phyloP scores from a whole-genome alignment of 1,139 yeast species.

The Blastobotrys buckinghamii region DNA sequence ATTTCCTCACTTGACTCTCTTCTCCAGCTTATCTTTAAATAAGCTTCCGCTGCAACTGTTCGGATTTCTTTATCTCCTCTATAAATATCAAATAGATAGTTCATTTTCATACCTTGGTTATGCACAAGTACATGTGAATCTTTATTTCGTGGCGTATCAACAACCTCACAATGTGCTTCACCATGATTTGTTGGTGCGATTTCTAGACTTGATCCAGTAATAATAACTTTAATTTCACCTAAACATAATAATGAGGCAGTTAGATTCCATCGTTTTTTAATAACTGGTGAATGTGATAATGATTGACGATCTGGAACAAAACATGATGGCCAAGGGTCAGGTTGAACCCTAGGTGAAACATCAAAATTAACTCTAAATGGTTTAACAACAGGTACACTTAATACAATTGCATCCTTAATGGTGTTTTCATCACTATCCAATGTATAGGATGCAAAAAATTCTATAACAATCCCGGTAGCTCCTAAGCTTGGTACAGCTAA shows the following conservation, averaged over 20 bases:
- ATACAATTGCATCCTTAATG: conserved; percentile 24
- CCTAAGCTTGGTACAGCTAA: conserved; percentile 22
- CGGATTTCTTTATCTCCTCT: conserved; percentile 26
- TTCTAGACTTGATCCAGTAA: conserved; percentile 21
- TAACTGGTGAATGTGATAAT: conserved; percentile 21
- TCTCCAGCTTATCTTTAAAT: conserved; percentile 28
- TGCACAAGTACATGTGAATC: conserved; percentile 18
- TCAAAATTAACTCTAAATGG: conserved; percentile 34
- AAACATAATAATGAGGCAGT: conserved; percentile 24
- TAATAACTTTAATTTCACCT: conserved; percentile 22
- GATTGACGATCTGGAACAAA: conserved; percentile 26
- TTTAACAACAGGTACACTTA: conserved; percentile 26
- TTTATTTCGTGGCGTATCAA: conserved; percentile 12
- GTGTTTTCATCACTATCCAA: conserved; percentile 20
- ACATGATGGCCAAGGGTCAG: conserved; percentile 32
- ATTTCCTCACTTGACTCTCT: conserved; percentile 20
- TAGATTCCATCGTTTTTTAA: conserved; percentile 30
- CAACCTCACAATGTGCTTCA: conserved; percentile 20
- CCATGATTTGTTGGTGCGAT: conserved; percentile 15
- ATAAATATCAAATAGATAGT: conserved; percentile 25
- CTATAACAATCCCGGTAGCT: conserved; percentile 22
- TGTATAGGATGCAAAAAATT: conserved; percentile 26
- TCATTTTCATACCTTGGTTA: conserved; percentile 25
- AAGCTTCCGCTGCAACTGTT: conserved; percentile 31
- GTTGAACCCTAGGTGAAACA: conserved; percentile 29